These are phyloP conservation scores for Phytophthora macrochlamydospora DNA, from an alignment of 352 stramenopile genomes.

Conservation along the genomic window DNA sequence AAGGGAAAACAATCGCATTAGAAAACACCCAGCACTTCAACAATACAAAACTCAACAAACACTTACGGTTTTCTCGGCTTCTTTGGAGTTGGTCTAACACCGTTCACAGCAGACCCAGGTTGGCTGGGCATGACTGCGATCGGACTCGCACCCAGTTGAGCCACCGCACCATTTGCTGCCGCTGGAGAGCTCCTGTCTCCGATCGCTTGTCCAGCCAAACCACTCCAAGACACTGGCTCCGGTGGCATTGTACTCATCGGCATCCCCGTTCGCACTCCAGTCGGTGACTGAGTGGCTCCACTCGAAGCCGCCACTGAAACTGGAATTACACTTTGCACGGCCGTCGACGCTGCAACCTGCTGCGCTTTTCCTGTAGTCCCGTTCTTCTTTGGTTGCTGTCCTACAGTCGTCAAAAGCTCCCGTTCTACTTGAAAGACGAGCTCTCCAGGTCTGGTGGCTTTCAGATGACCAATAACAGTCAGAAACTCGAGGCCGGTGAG, in stretches of 20 bases:
- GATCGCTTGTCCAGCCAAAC: neutral
- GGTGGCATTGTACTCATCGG: neutral
- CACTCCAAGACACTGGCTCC: neutral
- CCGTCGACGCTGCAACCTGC: neutral
- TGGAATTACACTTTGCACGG: neutral
- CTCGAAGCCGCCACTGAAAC: neutral
- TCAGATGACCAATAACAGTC: slow-evolving; percentile 63
- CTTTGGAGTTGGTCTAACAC: slow-evolving; percentile 12
- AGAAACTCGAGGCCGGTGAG: slow-evolving; percentile 58
- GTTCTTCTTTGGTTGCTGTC: neutral
- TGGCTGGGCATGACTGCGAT: slow-evolving; percentile 10
- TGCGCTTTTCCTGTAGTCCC: neutral
- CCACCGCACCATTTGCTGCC: neutral
- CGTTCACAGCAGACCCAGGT: neutral
- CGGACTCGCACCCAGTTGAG: slow-evolving; percentile 7
- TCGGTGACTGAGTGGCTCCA: neutral
- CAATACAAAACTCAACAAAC: neutral
- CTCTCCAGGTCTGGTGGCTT: slow-evolving; percentile 50
- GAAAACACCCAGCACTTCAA: slow-evolving; percentile 1
- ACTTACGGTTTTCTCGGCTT: slow-evolving; percentile 60
- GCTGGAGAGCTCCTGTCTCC: neutral
- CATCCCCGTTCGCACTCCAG: neutral
- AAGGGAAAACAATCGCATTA: slow-evolving; percentile 3
- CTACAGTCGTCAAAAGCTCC: neutral
- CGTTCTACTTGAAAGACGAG: slow-evolving; percentile 70